Percentiles rank a stretch among this genome's conserved stretches.
Conservation (phyloP, 176 grass and related monocot species). For the Zea luxurians region DNA sequence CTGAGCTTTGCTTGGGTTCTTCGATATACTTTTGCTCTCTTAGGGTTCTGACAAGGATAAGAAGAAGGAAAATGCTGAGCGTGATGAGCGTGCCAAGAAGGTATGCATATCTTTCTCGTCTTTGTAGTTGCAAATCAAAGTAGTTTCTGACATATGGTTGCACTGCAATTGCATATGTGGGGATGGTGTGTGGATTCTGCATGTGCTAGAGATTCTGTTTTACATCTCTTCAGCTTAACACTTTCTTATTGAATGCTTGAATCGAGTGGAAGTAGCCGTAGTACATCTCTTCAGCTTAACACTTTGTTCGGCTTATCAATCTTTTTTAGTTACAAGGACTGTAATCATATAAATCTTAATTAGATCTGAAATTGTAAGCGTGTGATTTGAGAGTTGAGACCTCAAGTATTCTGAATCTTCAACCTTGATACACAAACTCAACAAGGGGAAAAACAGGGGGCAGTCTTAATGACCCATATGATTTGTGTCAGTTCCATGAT, state of each 20-base stretch:
- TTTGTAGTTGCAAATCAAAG: neutral
- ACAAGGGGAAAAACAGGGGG: neutral
- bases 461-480: neutral
- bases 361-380: neutral
- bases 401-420: conserved; percentile 1
- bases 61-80: conserved; percentile 81
- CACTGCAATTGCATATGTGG: neutral
- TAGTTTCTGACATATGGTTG: neutral
- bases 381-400: neutral
- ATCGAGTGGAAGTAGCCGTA: conserved; percentile 1
- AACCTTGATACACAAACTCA: neutral
- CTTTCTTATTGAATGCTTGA: neutral
- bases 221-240: neutral
- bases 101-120: conserved; percentile 22
- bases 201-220: neutral
- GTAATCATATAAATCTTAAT: neutral
- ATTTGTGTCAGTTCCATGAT: too few species aligned
- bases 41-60: conserved; percentile 89
- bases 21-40: neutral
- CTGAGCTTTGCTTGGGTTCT: neutral
- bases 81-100: conserved; percentile 78
- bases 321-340: neutral
- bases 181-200: neutral
- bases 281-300: too few species aligned
- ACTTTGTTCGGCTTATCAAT: too few species aligned